A percentile compares a stretch with the other conserved stretches of the same genome.
Evolutionary conservation across 257 asterid species (phyloP).

Genomic region (Eustoma russellianum): DNA sequence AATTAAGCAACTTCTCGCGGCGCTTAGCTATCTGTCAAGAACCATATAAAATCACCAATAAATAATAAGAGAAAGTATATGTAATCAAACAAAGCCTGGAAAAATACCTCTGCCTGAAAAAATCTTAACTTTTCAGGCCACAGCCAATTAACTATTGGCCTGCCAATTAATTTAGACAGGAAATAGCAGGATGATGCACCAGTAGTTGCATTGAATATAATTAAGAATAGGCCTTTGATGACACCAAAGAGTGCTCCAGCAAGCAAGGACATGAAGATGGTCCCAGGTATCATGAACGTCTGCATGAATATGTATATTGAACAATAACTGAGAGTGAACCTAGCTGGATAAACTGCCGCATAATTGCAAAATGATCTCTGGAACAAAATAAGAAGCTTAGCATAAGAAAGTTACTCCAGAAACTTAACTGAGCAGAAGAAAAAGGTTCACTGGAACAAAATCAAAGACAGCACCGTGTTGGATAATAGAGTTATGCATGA

Average conservation of each 20-base stretch:
- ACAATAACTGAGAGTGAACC: slow-evolving; percentile 76
- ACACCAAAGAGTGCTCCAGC: slow-evolving; percentile 97
- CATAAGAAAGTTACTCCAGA: neutral
- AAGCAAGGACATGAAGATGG: slow-evolving; percentile 86
- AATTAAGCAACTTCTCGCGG: slow-evolving; percentile 76
- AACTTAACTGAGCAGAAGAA: no score
- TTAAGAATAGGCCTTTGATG: slow-evolving; percentile 66
- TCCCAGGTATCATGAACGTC: slow-evolving; percentile 96
- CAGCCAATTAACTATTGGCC: slow-evolving; percentile 72
- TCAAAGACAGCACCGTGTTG: no score
- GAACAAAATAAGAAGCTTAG: slow-evolving; percentile 13
- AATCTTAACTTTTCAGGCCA: slow-evolving; percentile 85
- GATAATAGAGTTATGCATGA: no score
- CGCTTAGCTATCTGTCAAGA: slow-evolving; percentile 66
- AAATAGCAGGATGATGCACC: slow-evolving; percentile 92
- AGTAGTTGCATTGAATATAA: slow-evolving; percentile 81
- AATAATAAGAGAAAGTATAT: neutral
- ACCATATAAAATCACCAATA: slow-evolving; percentile 3
- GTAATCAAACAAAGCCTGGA: neutral
- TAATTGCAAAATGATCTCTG: slow-evolving; percentile 81
- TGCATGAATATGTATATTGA: slow-evolving; percentile 93
- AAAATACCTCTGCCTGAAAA: slow-evolving; percentile 75
- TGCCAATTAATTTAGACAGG: slow-evolving; percentile 71
- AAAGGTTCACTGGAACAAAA: no score
- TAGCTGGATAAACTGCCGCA: slow-evolving; percentile 60